Conservation (phyloP, 352 stramenopile species). For the Globisporangium nodosum region DNA sequence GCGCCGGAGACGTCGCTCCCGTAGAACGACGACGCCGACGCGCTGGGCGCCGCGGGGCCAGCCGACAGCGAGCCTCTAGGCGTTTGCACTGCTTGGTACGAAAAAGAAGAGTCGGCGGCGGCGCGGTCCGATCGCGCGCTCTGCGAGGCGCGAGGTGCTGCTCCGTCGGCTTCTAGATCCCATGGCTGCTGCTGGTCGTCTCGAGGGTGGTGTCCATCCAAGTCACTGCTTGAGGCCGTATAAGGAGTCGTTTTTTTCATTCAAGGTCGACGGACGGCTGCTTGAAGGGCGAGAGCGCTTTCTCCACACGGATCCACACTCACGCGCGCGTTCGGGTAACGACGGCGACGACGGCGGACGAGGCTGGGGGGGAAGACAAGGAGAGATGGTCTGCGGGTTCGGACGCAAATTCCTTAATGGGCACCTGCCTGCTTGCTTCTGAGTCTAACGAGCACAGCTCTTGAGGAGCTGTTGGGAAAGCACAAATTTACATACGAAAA, state of each 20-base stretch:
- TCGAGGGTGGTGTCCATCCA: slow-evolving; percentile 7
- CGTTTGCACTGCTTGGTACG: slow-evolving; percentile 55
- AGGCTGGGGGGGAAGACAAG: slow-evolving; percentile 2
- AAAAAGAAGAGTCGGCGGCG: slow-evolving; percentile 45
- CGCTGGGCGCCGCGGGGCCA: slow-evolving; percentile 3
- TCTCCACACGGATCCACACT: slow-evolving; percentile 9
- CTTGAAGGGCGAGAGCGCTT: slow-evolving; percentile 9
- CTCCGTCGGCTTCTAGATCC: neutral
- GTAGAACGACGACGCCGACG: slow-evolving; percentile 9
- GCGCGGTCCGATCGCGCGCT: slow-evolving; percentile 8
- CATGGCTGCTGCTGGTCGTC: neutral
- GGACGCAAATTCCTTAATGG: slow-evolving; percentile 15
- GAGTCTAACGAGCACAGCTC: neutral
- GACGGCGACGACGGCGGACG: slow-evolving; percentile 1
- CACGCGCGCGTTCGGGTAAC: neutral
- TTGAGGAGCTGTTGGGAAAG: neutral
- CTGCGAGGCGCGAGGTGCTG: neutral
- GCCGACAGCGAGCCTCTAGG: slow-evolving; percentile 38
- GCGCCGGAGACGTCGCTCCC: neutral
- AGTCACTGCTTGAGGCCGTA: slow-evolving; percentile 13
- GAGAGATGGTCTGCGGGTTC: slow-evolving; percentile 6
- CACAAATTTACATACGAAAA: neutral
- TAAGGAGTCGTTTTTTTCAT: slow-evolving; percentile 18
- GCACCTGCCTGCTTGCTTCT: neutral
- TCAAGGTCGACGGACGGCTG: slow-evolving; percentile 12